Conservation (phyloP, 352 stramenopile species). For the Phytophthora palmivora region DNA sequence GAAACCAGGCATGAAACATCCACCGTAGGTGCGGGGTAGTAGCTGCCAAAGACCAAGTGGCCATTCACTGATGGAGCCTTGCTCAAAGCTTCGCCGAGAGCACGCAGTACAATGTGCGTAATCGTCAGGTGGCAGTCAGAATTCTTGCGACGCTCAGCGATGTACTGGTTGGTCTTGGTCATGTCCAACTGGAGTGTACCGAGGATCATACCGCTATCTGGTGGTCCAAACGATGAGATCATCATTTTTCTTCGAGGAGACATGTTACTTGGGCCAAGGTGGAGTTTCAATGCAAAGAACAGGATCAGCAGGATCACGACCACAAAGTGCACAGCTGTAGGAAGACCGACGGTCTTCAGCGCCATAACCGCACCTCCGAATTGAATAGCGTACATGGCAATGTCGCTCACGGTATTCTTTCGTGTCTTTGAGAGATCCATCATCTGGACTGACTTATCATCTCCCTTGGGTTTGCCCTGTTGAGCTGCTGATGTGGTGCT, state of each 20-base stretch:
- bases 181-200: slow-evolving; percentile 75
- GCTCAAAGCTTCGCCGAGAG: slow-evolving; percentile 57
- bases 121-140: slow-evolving; percentile 66
- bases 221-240: slow-evolving; percentile 67
- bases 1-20: slow-evolving; percentile 76
- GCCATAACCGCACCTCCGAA: slow-evolving; percentile 58
- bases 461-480: slow-evolving; percentile 8
- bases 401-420: slow-evolving; percentile 46
- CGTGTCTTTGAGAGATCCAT: slow-evolving; percentile 34
- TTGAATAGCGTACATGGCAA: slow-evolving; percentile 57
- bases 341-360: slow-evolving; percentile 54
- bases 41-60: slow-evolving; percentile 75
- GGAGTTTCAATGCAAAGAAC: slow-evolving; percentile 64
- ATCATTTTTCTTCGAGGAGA: slow-evolving; percentile 70
- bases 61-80: slow-evolving; percentile 72
- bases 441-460: slow-evolving; percentile 12
- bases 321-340: slow-evolving; percentile 50
- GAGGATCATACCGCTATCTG: slow-evolving; percentile 72
- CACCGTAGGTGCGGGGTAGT: slow-evolving; percentile 65
- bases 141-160: slow-evolving; percentile 56
- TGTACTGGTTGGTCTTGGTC: slow-evolving; percentile 67
- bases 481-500: background rate
- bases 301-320: slow-evolving; percentile 52
- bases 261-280: slow-evolving; percentile 67
- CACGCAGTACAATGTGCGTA: slow-evolving; percentile 71